phyloP scores from a whole-genome alignment of 2,329 filamentous ascomycete species.

The Alternaria ventricosa region DNA sequence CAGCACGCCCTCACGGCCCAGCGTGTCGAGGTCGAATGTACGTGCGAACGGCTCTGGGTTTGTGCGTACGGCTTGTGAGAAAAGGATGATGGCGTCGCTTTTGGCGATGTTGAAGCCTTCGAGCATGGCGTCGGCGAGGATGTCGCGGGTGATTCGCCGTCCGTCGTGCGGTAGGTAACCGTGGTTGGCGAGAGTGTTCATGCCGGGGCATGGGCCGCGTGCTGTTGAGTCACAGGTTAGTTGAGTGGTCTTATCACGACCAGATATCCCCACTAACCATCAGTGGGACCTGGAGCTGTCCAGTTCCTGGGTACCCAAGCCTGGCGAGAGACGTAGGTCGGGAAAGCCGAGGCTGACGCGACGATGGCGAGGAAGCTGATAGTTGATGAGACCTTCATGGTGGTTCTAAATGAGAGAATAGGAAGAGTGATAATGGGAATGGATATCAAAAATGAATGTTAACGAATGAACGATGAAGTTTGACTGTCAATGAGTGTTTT shows the following conservation, averaged over 20 bases:
- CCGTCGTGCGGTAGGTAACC: background rate
- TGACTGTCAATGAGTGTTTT: background rate
- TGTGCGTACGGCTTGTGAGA: conserved; percentile 8
- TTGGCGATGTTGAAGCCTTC: conserved; percentile 11
- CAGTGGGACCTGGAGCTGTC: conserved; percentile 7
- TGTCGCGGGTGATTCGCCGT: conserved; percentile 5
- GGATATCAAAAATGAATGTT: background rate
- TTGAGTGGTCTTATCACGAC: background rate
- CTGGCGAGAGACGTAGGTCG: conserved; percentile 6
- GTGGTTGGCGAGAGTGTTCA: background rate
- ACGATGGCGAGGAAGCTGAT: background rate
- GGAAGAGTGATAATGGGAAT: background rate
- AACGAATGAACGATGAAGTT: background rate
- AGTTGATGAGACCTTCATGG: background rate
- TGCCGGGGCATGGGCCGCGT: conserved; percentile 1
- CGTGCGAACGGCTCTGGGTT: conserved; percentile 5
- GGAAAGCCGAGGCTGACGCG: conserved; percentile 4
- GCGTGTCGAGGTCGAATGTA: conserved; percentile 6
- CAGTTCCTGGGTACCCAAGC: conserved; percentile 6
- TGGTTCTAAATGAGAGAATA: background rate
- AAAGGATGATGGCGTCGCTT: conserved; percentile 12
- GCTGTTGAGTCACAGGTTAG: background rate
- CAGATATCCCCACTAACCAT: background rate
- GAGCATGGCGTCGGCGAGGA: conserved; percentile 10
- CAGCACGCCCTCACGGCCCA: conserved; percentile 9